Percentiles rank a stretch among this genome's conserved stretches.
phyloP scores from a whole-genome alignment of 179 eudicot genomes.

The Gypsophila paniculata region DNA sequence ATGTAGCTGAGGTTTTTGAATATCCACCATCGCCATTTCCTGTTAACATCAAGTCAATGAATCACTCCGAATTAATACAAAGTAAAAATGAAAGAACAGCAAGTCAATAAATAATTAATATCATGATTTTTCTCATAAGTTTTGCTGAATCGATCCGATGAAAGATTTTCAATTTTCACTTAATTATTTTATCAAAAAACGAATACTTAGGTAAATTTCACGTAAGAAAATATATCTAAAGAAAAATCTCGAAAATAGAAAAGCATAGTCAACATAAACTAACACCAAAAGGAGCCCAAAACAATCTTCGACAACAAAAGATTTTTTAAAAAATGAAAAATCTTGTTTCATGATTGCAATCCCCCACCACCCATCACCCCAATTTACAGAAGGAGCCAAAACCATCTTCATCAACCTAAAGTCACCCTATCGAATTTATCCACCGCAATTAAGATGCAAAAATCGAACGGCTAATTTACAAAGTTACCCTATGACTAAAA shows the following conservation, averaged over 20 bases:
- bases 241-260: background rate
- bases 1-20: conserved; percentile 11
- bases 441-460: too few species aligned
- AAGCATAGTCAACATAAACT: background rate
- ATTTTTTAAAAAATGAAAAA: background rate
- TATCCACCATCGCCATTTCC: conserved; percentile 15
- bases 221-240: background rate
- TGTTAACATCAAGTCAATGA: conserved; percentile 5
- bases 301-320: background rate
- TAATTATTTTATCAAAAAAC: background rate
- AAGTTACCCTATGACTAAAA: too few species aligned
- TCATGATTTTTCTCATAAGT: background rate
- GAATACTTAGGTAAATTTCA: background rate
- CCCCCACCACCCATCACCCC: background rate
- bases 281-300: background rate
- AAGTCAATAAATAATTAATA: background rate
- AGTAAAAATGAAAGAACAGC: background rate
- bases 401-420: too few species aligned
- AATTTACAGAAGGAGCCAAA: too few species aligned
- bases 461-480: too few species aligned
- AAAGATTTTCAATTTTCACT: background rate
- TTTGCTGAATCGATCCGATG: background rate
- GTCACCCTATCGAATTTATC: too few species aligned
- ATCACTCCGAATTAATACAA: background rate
- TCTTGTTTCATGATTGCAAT: background rate